Conservation (phyloP, 73 alveolate species). For the Durusdinium trenchii region DNA sequence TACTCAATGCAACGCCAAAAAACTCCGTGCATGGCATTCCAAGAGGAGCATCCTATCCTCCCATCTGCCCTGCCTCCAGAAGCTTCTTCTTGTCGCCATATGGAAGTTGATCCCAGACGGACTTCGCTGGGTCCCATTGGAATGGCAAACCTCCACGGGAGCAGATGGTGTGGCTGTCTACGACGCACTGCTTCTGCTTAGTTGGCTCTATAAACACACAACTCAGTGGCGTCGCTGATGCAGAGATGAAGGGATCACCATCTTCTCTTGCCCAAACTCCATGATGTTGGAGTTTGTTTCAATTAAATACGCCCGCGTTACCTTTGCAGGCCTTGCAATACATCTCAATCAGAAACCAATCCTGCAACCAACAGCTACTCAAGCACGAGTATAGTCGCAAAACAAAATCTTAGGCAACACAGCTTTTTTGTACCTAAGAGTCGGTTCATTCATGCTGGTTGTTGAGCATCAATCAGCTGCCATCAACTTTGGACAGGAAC, state of each 20-base stretch:
- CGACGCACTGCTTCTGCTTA: no score
- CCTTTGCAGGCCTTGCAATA: not conserved
- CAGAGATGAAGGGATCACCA: constrained; percentile 6
- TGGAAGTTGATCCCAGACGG: constrained; percentile 37
- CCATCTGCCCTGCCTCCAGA: constrained; percentile 34
- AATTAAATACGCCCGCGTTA: not conserved
- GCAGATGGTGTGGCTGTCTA: not conserved
- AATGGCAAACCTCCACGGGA: not conserved
- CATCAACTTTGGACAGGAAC: not conserved
- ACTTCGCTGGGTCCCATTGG: not conserved
- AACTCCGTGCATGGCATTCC: constrained; percentile 11
- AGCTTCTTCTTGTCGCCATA: constrained; percentile 32
- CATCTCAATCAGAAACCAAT: constrained; percentile 8
- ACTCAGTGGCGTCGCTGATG: constrained; percentile 9
- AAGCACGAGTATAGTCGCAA: constrained; percentile 18
- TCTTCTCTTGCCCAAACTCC: not conserved
- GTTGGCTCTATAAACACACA: not conserved
- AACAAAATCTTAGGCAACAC: not conserved
- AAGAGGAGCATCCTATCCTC: not conserved
- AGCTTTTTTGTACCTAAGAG: no score
- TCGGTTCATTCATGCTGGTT: no score
- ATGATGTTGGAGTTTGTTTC: not conserved
- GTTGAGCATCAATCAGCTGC: constrained; percentile 14
- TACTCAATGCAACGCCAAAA: not conserved
- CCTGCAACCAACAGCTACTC: constrained; percentile 16